phyloP scores from a whole-genome alignment of 306 rosid species.

The Prunus fruticosa region DNA sequence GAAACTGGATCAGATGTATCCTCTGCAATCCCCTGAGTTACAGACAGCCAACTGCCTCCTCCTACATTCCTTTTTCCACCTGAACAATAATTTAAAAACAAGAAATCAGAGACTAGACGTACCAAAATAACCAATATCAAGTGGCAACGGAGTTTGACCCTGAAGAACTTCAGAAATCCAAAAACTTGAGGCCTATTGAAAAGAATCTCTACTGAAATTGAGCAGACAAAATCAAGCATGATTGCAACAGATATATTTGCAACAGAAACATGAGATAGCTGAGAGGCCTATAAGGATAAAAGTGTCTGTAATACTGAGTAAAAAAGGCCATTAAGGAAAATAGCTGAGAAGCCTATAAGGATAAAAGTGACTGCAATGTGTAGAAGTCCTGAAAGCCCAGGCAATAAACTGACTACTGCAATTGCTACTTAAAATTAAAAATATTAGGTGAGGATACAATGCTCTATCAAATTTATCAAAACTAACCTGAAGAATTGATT shows the following conservation, averaged over 20 bases:
- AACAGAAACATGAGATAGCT: constrained; percentile 13
- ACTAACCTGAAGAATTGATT: constrained; percentile 73
- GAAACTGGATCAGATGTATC: constrained; percentile 95
- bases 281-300: constrained; percentile 7
- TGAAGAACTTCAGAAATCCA: constrained; percentile 2
- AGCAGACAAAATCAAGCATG: constrained; percentile 13
- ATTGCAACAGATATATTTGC: too few species aligned
- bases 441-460: neutral
- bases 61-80: constrained; percentile 81
- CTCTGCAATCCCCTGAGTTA: constrained; percentile 92
- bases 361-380: constrained; percentile 17
- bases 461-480: constrained; percentile 11
- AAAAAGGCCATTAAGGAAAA: too few species aligned
- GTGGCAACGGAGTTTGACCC: constrained; percentile 9
- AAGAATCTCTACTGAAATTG: constrained; percentile 5
- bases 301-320: too few species aligned
- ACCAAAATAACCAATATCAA: constrained; percentile 9
- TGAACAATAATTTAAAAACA: constrained; percentile 32
- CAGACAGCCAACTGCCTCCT: constrained; percentile 89
- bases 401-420: constrained; percentile 9
- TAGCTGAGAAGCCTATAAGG: neutral
- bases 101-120: neutral
- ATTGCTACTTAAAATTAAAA: constrained; percentile 6
- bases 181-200: constrained; percentile 1
- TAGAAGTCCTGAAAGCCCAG: neutral